Evolutionary conservation across 495 filamentous ascomycete genomes (phyloP).

Genomic region (Aspergillus haitiensis): DNA sequence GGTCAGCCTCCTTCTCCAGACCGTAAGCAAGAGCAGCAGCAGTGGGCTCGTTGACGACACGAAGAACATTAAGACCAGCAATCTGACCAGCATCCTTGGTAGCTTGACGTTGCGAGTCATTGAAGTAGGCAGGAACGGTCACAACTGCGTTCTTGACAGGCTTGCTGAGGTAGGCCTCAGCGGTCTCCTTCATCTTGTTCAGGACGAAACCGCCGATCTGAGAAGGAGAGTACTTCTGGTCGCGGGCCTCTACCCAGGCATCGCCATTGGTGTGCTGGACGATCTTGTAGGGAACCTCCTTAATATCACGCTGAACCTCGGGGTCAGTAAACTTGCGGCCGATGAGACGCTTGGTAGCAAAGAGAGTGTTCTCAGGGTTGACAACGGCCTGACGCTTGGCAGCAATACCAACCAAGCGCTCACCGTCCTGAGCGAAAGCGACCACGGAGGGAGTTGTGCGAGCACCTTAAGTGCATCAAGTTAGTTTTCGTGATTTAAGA

Average conservation of each 20-base stretch:
- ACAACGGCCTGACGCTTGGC: conserved; percentile 99
- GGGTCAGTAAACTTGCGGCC: conserved; percentile 95
- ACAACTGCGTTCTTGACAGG: conserved; percentile 92
- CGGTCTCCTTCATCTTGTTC: conserved; percentile 98
- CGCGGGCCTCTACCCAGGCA: conserved; percentile 95
- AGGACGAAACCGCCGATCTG: conserved; percentile 97
- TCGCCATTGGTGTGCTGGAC: conserved; percentile 97
- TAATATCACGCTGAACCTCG: conserved; percentile 97
- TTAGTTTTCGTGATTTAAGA: conserved; percentile 16
- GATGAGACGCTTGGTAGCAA: conserved; percentile 99
- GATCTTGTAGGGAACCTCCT: conserved; percentile 99
- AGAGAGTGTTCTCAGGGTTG: conserved; percentile 98
- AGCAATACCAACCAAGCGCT: conserved; percentile 95
- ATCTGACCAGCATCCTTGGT: conserved; percentile 98
- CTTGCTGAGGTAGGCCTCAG: conserved; percentile 86
- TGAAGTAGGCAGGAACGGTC: conserved; percentile 97
- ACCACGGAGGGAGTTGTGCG: conserved; percentile 97
- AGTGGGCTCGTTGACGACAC: conserved; percentile 96
- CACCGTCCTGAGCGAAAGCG: conserved; percentile 94
- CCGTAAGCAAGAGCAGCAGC: conserved; percentile 94
- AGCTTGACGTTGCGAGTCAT: conserved; percentile 95
- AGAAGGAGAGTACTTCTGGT: conserved; percentile 96
- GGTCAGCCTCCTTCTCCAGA: conserved; percentile 89
- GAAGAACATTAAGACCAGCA: conserved; percentile 89
- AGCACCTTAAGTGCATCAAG: conserved; percentile 63